Evolutionary conservation across 306 rosid genomes (phyloP).

Genomic region (Cucurbita ficifolia): DNA sequence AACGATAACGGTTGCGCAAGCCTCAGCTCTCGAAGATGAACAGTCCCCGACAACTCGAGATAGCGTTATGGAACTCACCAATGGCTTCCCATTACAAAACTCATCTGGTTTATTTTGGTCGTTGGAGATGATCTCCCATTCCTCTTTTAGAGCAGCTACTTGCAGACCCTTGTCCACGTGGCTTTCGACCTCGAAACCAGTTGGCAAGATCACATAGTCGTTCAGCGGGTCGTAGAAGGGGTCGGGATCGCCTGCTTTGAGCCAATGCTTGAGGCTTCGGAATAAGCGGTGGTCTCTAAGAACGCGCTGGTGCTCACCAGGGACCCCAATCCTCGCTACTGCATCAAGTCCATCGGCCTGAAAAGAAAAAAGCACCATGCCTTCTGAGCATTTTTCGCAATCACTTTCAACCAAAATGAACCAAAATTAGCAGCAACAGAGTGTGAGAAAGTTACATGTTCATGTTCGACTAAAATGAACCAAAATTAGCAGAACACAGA

Average conservation of each 20-base stretch:
- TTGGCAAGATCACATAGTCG: constrained; percentile 82
- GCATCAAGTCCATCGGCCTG: constrained; percentile 95
- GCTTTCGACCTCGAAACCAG: constrained; percentile 58
- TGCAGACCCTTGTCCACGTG: constrained; percentile 42
- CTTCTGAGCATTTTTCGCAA: not conserved
- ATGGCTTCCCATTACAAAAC: constrained; percentile 18
- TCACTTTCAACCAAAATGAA: not conserved
- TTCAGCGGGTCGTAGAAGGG: constrained; percentile 89
- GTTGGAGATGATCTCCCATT: constrained; percentile 74
- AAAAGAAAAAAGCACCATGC: not conserved
- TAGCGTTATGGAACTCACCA: constrained; percentile 38
- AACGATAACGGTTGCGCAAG: constrained; percentile 37
- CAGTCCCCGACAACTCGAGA: constrained; percentile 27
- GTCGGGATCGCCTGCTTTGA: constrained; percentile 72
- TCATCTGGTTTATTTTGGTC: constrained; percentile 19
- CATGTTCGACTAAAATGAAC: not conserved
- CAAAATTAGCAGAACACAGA: not conserved
- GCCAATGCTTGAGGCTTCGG: constrained; percentile 85
- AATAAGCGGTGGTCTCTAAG: constrained; percentile 73
- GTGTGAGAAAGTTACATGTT: not conserved
- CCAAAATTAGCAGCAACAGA: not conserved
- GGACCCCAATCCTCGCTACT: constrained; percentile 82
- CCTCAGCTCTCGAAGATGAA: constrained; percentile 31
- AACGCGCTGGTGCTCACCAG: constrained; percentile 81
- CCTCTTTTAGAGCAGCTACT: constrained; percentile 75